Evolutionary conservation across 257 asterid genomes (phyloP).

Genomic region (Solanum virginianum): DNA sequence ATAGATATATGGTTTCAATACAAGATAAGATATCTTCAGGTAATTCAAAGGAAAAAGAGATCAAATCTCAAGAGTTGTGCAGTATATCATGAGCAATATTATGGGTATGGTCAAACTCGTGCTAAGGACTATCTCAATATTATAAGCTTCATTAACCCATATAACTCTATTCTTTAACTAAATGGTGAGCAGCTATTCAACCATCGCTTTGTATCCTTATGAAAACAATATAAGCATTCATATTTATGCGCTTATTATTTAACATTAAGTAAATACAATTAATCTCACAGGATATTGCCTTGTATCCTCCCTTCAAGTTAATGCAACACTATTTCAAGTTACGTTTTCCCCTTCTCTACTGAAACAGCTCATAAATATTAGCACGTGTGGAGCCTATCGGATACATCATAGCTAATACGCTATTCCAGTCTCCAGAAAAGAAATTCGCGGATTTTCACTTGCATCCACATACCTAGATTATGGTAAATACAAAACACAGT

Average conservation of each 20-base stretch:
- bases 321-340: neutral
- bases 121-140: neutral
- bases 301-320: neutral
- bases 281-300: neutral
- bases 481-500: neutral
- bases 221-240: neutral
- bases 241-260: neutral
- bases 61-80: neutral
- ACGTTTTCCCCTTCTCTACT: neutral
- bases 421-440: neutral
- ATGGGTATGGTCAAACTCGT: neutral
- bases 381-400: neutral
- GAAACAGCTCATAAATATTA: neutral
- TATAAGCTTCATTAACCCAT: neutral
- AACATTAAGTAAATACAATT: neutral
- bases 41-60: neutral
- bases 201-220: neutral
- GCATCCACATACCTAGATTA: constrained; percentile 36
- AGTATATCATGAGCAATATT: neutral
- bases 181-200: neutral
- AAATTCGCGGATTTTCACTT: constrained; percentile 21
- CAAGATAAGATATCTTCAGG: neutral
- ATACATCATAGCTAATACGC: neutral
- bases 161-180: neutral
- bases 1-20: neutral